Percentiles rank a stretch among this genome's conserved stretches.
These are phyloP conservation scores for Arthrocladium fulminans DNA, from an alignment of 2,329 filamentous ascomycete genomes.

Conservation along the genomic window DNA sequence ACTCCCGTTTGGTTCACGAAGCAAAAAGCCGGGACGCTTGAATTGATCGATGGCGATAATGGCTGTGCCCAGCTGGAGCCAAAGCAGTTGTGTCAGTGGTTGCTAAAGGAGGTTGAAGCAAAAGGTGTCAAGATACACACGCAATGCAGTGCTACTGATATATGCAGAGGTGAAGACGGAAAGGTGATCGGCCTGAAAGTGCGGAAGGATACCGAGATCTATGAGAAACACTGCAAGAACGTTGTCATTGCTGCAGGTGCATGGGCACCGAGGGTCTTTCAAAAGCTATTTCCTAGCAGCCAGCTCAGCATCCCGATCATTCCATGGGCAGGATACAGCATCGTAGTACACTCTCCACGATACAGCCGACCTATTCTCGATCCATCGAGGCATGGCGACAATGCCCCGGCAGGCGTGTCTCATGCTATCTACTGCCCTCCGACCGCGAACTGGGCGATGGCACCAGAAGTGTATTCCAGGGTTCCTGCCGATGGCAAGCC, in stretches of 20 bases:
- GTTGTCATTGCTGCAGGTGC: constrained; percentile 61
- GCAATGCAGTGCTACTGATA: constrained; percentile 48
- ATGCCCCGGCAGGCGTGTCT: constrained; percentile 11
- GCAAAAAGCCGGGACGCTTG: constrained; percentile 47
- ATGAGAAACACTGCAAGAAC: constrained; percentile 26
- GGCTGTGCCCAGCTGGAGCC: constrained; percentile 63
- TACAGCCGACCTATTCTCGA: constrained; percentile 24
- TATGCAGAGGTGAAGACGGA: constrained; percentile 44
- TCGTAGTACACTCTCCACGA: constrained; percentile 56
- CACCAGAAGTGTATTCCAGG: constrained; percentile 63
- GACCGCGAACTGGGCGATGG: constrained; percentile 43
- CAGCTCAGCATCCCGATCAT: constrained; percentile 47
- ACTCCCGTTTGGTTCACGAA: constrained; percentile 53
- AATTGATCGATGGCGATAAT: constrained; percentile 52
- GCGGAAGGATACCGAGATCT: constrained; percentile 27
- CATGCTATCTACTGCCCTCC: constrained; percentile 62
- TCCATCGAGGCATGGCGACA: background rate
- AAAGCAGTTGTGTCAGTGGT: constrained; percentile 54
- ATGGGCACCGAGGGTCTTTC: constrained; percentile 62
- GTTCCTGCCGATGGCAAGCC: constrained; percentile 39
- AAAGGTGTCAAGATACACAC: constrained; percentile 59
- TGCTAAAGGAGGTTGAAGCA: constrained; percentile 49
- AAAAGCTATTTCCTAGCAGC: constrained; percentile 53
- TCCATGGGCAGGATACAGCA: constrained; percentile 61
- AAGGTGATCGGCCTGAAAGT: constrained; percentile 26